These are phyloP conservation scores for Mycocentrospora acerina DNA, from an alignment of 2,329 filamentous ascomycete species.

Conservation along the genomic window DNA sequence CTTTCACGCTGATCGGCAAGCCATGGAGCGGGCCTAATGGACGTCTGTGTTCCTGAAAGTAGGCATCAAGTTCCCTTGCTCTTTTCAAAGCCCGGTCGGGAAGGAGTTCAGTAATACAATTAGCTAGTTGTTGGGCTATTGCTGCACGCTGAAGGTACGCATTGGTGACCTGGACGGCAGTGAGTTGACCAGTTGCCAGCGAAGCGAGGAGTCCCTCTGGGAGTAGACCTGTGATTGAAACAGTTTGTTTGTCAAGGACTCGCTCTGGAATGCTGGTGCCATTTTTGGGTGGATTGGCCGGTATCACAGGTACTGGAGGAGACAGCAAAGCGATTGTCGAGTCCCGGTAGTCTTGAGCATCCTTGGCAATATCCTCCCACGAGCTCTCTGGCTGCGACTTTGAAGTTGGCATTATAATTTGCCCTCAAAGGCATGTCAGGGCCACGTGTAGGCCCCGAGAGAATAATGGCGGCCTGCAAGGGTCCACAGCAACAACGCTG, in stretches of 20 bases:
- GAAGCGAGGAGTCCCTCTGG: conserved; percentile 21
- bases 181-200: conserved; percentile 21
- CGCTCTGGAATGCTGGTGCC: conserved; percentile 17
- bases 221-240: conserved; percentile 21
- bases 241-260: conserved; percentile 11
- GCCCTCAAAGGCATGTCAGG: too few relatives aligned
- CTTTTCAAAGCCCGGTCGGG: conserved; percentile 40
- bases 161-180: conserved; percentile 25
- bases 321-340: conserved; percentile 20
- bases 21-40: conserved; percentile 52
- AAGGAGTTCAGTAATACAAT: conserved; percentile 28
- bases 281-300: conserved; percentile 21
- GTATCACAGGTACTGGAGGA: conserved; percentile 19
- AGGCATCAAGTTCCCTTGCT: conserved; percentile 46
- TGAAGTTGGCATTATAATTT: conserved; percentile 3
- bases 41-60: conserved; percentile 37
- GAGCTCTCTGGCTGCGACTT: conserved; percentile 10
- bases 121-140: conserved; percentile 27
- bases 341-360: conserved; percentile 31
- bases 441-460: too few relatives aligned
- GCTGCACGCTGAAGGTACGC: conserved; percentile 30
- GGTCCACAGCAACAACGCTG: too few relatives aligned
- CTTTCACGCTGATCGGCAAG: conserved; percentile 55
- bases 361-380: conserved; percentile 29
- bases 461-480: too few relatives aligned